Percentiles rank a stretch among this genome's conserved stretches.
Evolutionary conservation across 2,329 filamentous ascomycete species (phyloP).

Genomic region (Dendryphion nanum): DNA sequence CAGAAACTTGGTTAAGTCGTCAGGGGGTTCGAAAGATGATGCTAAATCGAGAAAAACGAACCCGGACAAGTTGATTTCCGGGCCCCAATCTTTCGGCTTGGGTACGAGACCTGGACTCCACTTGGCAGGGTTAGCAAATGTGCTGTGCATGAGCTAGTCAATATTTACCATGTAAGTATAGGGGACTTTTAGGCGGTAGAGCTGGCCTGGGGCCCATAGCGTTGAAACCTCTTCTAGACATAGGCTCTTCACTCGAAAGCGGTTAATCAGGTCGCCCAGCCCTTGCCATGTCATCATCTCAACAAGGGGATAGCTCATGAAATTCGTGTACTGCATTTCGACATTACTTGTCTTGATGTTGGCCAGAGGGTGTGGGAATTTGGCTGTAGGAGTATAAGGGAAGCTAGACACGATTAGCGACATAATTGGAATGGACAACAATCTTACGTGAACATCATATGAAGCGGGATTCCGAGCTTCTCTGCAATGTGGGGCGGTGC

Average conservation of each 20-base stretch:
- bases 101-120: constrained; percentile 62
- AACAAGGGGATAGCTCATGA: constrained; percentile 76
- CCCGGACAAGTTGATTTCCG: constrained; percentile 70
- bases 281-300: constrained; percentile 70
- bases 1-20: constrained; percentile 46
- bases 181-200: constrained; percentile 71
- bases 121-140: constrained; percentile 10
- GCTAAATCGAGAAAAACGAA: constrained; percentile 76
- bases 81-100: constrained; percentile 67
- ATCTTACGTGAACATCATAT: constrained; percentile 83
- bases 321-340: constrained; percentile 72
- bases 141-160: background rate
- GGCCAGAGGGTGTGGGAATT: constrained; percentile 75
- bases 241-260: constrained; percentile 68
- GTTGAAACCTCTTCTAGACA: constrained; percentile 72
- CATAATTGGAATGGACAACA: background rate
- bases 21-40: constrained; percentile 58
- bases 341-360: constrained; percentile 72
- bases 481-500: constrained; percentile 75
- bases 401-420: constrained; percentile 47
- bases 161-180: constrained; percentile 61
- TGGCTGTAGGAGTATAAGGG: constrained; percentile 72
- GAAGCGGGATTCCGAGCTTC: constrained; percentile 69
- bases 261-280: constrained; percentile 74
- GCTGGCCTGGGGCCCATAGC: constrained; percentile 72